Evolutionary conservation across 2,329 filamentous ascomycete genomes (phyloP).

Genomic region (Aureobasidium sp.): DNA sequence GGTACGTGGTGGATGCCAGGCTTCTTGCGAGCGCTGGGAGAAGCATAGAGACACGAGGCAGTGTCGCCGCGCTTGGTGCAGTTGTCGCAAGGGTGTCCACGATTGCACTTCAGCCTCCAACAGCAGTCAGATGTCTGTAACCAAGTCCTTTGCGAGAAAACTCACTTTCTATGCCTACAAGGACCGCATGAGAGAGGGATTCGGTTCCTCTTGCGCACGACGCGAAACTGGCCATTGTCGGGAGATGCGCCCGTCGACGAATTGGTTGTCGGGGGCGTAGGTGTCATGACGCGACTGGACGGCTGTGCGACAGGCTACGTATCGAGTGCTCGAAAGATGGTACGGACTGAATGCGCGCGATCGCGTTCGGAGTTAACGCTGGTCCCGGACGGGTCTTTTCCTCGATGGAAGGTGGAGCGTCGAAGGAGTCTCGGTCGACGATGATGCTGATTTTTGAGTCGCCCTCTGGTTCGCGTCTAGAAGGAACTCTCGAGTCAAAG

Average conservation of each 20-base stretch:
- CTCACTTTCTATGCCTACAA: slow-evolving; percentile 85
- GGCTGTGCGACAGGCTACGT: not conserved
- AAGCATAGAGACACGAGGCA: slow-evolving; percentile 75
- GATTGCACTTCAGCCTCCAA: slow-evolving; percentile 78
- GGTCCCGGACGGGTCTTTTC: not conserved
- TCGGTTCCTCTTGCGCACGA: slow-evolving; percentile 86
- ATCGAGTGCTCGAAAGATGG: not conserved
- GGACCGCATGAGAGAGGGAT: slow-evolving; percentile 87
- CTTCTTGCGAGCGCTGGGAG: slow-evolving; percentile 64
- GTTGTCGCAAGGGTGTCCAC: slow-evolving; percentile 85
- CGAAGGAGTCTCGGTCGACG: not conserved
- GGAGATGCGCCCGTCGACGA: slow-evolving; percentile 75
- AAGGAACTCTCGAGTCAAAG: not conserved
- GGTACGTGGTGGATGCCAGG: slow-evolving; percentile 32
- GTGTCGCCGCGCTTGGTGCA: slow-evolving; percentile 83
- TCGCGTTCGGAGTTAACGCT: slow-evolving; percentile 6
- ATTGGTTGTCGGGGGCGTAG: slow-evolving; percentile 69
- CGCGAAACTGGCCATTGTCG: slow-evolving; percentile 69
- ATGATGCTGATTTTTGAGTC: not conserved
- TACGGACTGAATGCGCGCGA: not conserved
- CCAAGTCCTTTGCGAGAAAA: slow-evolving; percentile 8
- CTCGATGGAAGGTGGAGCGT: not conserved
- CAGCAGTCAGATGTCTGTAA: slow-evolving; percentile 32
- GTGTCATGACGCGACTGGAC: slow-evolving; percentile 46
- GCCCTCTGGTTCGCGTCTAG: not conserved